phyloP scores from a whole-genome alignment of 441 rosid species.

The Croton setiger region DNA sequence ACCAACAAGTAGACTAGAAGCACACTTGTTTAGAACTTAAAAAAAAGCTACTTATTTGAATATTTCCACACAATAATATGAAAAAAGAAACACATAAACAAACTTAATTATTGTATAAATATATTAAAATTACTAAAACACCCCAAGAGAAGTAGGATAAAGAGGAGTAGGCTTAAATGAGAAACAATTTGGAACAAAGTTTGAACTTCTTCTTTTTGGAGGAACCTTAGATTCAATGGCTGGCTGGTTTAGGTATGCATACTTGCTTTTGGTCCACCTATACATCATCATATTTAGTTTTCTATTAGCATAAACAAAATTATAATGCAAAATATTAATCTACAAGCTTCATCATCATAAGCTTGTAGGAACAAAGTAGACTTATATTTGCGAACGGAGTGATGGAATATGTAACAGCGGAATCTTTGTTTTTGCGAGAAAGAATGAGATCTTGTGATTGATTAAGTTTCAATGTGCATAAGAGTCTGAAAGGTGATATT shows the following conservation, averaged over 20 bases:
- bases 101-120: conserved; percentile 2
- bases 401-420: too few relatives aligned
- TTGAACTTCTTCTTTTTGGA: conserved; percentile 44
- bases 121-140: conserved; percentile 36
- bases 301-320: too few relatives aligned
- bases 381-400: too few relatives aligned
- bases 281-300: not conserved
- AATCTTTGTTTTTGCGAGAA: too few relatives aligned
- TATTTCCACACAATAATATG: too few relatives aligned
- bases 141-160: conserved; percentile 68
- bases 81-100: not conserved
- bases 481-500: not conserved
- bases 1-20: not conserved
- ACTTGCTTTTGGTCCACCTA: conserved; percentile 15
- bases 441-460: too few relatives aligned
- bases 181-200: conserved; percentile 58
- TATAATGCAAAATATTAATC: too few relatives aligned
- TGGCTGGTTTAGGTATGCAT: conserved; percentile 4
- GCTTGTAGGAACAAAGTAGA: too few relatives aligned
- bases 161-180: conserved; percentile 53
- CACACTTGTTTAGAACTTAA: conserved; percentile 4
- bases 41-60: too few relatives aligned
- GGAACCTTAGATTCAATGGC: conserved; percentile 6
- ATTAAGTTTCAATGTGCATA: too few relatives aligned
- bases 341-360: too few relatives aligned